Conservation (phyloP, 1,284 basidiomycete species). For the Grifola frondosa region DNA sequence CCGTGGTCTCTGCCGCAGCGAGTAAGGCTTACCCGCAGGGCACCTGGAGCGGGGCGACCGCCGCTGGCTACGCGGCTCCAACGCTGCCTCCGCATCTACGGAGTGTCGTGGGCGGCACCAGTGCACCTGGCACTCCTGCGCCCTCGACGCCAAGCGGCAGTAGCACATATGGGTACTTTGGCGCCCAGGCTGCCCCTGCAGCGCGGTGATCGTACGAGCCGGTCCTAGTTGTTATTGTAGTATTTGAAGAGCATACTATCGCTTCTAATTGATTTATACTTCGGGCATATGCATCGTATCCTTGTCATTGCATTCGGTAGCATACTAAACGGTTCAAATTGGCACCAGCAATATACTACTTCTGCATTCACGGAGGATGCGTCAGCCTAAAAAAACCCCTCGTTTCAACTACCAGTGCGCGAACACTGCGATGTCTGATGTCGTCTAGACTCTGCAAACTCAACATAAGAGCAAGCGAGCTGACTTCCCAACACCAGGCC, state of each 20-base stretch:
- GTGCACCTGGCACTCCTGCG: slow-evolving; percentile 25
- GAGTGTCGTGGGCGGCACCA: slow-evolving; percentile 13
- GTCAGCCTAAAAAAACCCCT: no score
- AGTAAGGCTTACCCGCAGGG: slow-evolving; percentile 29
- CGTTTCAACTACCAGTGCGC: background rate
- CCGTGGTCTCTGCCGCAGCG: slow-evolving; percentile 33
- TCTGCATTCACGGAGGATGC: no score
- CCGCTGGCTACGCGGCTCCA: slow-evolving; percentile 32
- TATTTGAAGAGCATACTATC: no score
- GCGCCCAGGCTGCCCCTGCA: slow-evolving; percentile 20
- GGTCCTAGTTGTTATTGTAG: slow-evolving; percentile 17
- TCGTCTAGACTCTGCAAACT: slow-evolving; percentile 34
- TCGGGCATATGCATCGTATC: no score
- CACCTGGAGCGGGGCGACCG: slow-evolving; percentile 25
- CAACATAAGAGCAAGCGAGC: slow-evolving; percentile 24
- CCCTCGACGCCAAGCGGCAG: slow-evolving; percentile 15
- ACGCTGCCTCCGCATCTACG: slow-evolving; percentile 44
- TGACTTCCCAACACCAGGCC: slow-evolving; percentile 35
- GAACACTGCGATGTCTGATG: slow-evolving; percentile 12
- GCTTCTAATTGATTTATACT: no score
- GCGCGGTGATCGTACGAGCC: slow-evolving; percentile 15
- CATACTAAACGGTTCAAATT: no score
- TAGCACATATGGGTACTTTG: slow-evolving; percentile 25
- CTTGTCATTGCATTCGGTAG: no score
- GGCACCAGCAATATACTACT: no score